Evolutionary conservation across 306 rosid genomes (phyloP).

Genomic region (Prunus persica): DNA sequence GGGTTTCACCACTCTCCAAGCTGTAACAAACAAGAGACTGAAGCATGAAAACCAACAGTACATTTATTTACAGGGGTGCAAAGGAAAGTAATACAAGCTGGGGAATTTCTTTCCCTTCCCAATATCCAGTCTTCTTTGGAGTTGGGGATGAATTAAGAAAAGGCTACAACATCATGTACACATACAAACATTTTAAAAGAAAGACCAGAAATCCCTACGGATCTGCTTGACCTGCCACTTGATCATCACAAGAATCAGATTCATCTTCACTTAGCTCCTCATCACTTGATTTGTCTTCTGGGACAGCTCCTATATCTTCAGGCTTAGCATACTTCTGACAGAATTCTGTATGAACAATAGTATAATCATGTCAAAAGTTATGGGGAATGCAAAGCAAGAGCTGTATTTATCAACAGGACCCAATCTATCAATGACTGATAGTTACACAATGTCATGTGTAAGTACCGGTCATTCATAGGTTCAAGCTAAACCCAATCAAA

Average conservation of each 20-base stretch:
- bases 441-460: not conserved
- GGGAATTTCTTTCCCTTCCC: constrained; percentile 42
- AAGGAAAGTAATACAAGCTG: constrained; percentile 27
- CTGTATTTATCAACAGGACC: not conserved
- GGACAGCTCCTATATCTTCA: constrained; percentile 65
- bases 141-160: constrained; percentile 44
- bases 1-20: too few species aligned
- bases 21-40: constrained; percentile 16
- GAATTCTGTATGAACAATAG: constrained; percentile 54
- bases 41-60: constrained; percentile 36
- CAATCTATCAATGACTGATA: not conserved
- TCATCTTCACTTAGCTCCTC: constrained; percentile 80
- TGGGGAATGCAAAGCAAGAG: not conserved
- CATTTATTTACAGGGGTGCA: constrained; percentile 46
- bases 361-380: not conserved
- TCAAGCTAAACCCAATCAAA: not conserved
- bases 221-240: constrained; percentile 71
- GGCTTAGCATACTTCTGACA: constrained; percentile 86
- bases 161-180: constrained; percentile 54
- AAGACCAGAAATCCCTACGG: constrained; percentile 32
- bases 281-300: constrained; percentile 64
- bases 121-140: constrained; percentile 40
- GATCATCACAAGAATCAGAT: constrained; percentile 71
- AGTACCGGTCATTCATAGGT: not conserved
- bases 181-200: constrained; percentile 18